Evolutionary conservation across 2,329 filamentous ascomycete genomes (phyloP).

Genomic region (Cercospora sesami): DNA sequence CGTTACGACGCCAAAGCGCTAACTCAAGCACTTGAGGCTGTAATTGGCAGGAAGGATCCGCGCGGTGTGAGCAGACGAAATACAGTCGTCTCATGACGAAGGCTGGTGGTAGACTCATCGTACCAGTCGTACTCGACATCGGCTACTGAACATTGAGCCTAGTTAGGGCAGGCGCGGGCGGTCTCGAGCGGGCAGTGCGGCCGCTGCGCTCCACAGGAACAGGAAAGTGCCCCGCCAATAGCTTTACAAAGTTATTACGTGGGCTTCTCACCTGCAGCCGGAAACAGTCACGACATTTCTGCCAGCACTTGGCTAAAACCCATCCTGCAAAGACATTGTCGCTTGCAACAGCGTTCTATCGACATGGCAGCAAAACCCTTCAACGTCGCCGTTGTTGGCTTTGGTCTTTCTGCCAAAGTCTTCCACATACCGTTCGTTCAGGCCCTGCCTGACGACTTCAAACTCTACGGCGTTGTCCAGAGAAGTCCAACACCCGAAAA

Average conservation of each 20-base stretch:
- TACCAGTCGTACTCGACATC: neutral
- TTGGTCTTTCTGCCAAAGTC: constrained; percentile 68
- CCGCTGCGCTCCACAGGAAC: constrained; percentile 23
- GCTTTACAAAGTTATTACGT: neutral
- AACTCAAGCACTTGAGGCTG: constrained; percentile 71
- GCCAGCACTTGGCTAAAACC: constrained; percentile 10
- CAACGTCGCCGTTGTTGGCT: constrained; percentile 62
- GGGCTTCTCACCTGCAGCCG: constrained; percentile 17
- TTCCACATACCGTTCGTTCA: constrained; percentile 81
- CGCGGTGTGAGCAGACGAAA: constrained; percentile 58
- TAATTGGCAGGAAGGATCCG: constrained; percentile 67
- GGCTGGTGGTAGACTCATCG: neutral
- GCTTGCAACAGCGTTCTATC: neutral
- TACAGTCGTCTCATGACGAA: constrained; percentile 48
- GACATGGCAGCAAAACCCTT: constrained; percentile 39
- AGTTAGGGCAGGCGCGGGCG: neutral
- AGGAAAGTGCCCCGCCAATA: constrained; percentile 25
- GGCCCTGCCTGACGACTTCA: constrained; percentile 60
- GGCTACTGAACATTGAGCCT: neutral
- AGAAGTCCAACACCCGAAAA: constrained; percentile 63
- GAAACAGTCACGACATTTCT: constrained; percentile 14
- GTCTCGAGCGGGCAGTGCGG: neutral
- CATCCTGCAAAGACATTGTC: neutral
- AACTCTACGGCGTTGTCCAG: constrained; percentile 74
- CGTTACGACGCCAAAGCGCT: constrained; percentile 76